A percentile compares a stretch with the other conserved stretches of the same genome.
Evolutionary conservation across 2,329 filamentous ascomycete genomes (phyloP).

Genomic region (Colletotrichum sp.): DNA sequence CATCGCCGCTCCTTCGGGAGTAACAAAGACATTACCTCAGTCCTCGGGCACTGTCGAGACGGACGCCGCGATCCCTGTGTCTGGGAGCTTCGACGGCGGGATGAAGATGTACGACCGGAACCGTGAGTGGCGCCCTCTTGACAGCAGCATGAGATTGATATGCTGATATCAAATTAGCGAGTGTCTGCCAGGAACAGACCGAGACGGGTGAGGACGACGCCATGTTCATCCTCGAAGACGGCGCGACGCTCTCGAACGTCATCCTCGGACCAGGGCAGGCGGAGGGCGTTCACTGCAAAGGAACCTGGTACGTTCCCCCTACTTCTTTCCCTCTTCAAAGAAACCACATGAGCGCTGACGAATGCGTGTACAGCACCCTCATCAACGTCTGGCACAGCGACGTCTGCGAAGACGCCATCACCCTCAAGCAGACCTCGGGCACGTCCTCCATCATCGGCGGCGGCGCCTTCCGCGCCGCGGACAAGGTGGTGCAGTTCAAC

Average conservation of each 20-base stretch:
- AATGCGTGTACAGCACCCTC: not conserved
- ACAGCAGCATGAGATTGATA: not conserved
- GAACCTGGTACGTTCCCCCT: conserved; percentile 35
- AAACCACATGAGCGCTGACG: not conserved
- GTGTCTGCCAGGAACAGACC: conserved; percentile 7
- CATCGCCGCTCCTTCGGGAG: conserved; percentile 10
- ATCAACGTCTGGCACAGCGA: conserved; percentile 52
- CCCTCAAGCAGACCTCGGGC: conserved; percentile 40
- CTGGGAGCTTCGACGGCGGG: conserved; percentile 48
- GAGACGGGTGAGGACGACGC: conserved; percentile 31
- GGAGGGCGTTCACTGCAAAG: conserved; percentile 56
- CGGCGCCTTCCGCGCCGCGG: conserved; percentile 32
- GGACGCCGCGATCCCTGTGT: conserved; percentile 43
- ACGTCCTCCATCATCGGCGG: conserved; percentile 35
- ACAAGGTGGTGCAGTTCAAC: conserved; percentile 48
- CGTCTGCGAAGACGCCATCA: conserved; percentile 45
- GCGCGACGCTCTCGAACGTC: conserved; percentile 55
- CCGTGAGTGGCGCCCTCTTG: conserved; percentile 27
- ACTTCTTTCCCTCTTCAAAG: not conserved
- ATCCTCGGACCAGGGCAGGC: conserved; percentile 56
- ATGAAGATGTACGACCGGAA: conserved; percentile 54
- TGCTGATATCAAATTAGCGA: not conserved
- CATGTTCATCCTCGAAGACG: conserved; percentile 57
- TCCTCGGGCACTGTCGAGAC: conserved; percentile 42
- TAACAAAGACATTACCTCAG: conserved; percentile 36